phyloP scores from a whole-genome alignment of 2,329 filamentous ascomycete genomes.

The Fulvia fulva region DNA sequence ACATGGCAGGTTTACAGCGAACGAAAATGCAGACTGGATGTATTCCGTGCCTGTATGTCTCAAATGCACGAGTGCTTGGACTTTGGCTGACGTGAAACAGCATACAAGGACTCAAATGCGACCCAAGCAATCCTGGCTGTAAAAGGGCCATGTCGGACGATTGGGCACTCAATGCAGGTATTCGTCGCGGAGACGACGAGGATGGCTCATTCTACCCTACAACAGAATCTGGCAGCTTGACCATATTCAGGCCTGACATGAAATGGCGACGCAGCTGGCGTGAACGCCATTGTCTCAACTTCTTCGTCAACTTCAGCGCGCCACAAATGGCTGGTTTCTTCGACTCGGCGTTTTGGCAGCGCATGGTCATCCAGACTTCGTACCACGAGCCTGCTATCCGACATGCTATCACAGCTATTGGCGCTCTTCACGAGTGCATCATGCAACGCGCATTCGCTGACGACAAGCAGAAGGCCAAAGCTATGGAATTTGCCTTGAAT shows the following conservation, averaged over 20 bases:
- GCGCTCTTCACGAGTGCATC: constrained; percentile 32
- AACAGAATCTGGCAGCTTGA: constrained; percentile 15
- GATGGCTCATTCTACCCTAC: constrained; percentile 12
- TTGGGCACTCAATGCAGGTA: constrained; percentile 28
- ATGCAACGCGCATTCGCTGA: constrained; percentile 31
- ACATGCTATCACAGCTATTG: constrained; percentile 33
- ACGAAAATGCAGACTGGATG: constrained; percentile 32
- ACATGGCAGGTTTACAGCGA: constrained; percentile 18
- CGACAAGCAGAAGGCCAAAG: constrained; percentile 29
- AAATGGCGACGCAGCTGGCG: constrained; percentile 33
- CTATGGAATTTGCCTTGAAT: constrained; percentile 32
- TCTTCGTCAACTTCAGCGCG: constrained; percentile 38
- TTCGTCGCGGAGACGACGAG: constrained; percentile 15
- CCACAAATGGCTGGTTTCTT: constrained; percentile 35
- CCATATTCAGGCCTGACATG: constrained; percentile 24
- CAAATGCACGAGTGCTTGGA: background rate
- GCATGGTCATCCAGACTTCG: constrained; percentile 32
- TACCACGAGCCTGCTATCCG: constrained; percentile 33
- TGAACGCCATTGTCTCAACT: constrained; percentile 32
- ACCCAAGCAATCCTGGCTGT: constrained; percentile 28
- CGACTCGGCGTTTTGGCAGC: constrained; percentile 32
- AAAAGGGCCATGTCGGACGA: constrained; percentile 28
- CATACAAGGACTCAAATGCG: constrained; percentile 28
- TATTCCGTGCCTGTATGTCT: constrained; percentile 32
- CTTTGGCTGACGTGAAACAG: constrained; percentile 15